phyloP scores from a whole-genome alignment of 345 rosid genomes.

The Litchi chinensis region DNA sequence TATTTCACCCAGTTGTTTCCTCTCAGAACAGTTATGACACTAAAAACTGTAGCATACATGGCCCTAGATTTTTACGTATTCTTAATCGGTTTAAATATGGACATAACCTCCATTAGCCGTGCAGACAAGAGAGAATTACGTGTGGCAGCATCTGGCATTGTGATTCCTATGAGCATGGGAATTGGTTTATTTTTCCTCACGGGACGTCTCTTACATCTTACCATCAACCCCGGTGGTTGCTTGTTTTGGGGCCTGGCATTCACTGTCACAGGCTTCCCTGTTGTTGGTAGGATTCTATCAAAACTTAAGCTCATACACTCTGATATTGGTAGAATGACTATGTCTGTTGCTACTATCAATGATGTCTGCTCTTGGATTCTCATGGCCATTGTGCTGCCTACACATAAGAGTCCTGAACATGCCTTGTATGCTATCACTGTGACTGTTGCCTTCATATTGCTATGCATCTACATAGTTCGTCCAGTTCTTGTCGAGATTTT shows the following conservation, averaged over 20 bases:
- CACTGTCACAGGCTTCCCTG: slow-evolving; percentile 60
- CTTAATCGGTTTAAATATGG: slow-evolving; percentile 37
- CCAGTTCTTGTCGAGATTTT: slow-evolving; percentile 47
- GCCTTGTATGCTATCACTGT: slow-evolving; percentile 16
- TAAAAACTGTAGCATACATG: slow-evolving; percentile 34
- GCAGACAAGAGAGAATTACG: slow-evolving; percentile 19
- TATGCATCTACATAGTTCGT: slow-evolving; percentile 30
- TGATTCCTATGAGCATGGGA: slow-evolving; percentile 42
- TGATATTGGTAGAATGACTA: slow-evolving; percentile 51
- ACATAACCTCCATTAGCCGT: slow-evolving; percentile 11
- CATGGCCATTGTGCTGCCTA: slow-evolving; percentile 28
- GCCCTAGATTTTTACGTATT: slow-evolving; percentile 35
- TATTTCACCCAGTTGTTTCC: slow-evolving; percentile 29
- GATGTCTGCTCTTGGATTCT: slow-evolving; percentile 28
- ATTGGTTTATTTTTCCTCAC: slow-evolving; percentile 36
- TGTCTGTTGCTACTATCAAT: slow-evolving; percentile 46
- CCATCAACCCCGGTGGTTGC: slow-evolving; percentile 13
- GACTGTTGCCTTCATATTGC: not conserved
- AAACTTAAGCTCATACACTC: slow-evolving; percentile 70
- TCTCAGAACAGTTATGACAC: slow-evolving; percentile 6
- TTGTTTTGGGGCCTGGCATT: slow-evolving; percentile 57
- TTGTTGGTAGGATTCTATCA: slow-evolving; percentile 53
- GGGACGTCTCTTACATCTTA: slow-evolving; percentile 4
- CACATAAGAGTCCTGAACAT: slow-evolving; percentile 3
- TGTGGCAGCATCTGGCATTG: slow-evolving; percentile 35